Evolutionary conservation across 139 green algal genomes (phyloP).

Genomic region (Edaphochlamys debaryana): DNA sequence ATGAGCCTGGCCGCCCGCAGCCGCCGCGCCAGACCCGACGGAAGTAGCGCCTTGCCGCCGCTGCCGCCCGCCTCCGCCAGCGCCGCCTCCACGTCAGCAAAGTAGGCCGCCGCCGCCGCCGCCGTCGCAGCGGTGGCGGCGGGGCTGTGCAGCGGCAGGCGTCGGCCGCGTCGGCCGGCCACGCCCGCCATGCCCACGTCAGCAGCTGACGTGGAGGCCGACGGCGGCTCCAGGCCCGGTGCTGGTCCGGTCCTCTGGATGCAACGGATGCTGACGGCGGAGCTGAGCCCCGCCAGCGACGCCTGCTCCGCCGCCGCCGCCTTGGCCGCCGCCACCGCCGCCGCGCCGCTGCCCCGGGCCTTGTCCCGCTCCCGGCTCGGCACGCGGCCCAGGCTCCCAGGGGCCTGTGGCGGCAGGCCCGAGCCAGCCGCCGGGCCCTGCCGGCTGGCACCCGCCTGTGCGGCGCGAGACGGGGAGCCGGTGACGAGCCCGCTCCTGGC

Average conservation of each 20-base stretch:
- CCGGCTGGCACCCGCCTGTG: neutral
- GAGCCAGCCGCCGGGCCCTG: neutral
- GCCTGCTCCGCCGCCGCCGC: neutral
- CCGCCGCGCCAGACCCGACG: slow-evolving; percentile 19
- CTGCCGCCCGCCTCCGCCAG: slow-evolving; percentile 2
- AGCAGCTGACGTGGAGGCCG: neutral
- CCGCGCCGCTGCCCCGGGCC: slow-evolving; percentile 13
- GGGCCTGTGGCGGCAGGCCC: no score
- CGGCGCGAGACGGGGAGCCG: no score
- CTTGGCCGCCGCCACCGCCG: neutral
- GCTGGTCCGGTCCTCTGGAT: neutral
- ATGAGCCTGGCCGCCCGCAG: slow-evolving; percentile 26
- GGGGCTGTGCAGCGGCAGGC: neutral
- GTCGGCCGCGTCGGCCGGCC: slow-evolving; percentile 28
- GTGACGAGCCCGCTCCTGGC: no score
- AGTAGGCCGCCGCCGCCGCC: slow-evolving; percentile 20
- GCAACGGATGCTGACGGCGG: neutral
- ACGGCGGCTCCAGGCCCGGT: neutral
- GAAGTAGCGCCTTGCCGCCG: slow-evolving; percentile 7
- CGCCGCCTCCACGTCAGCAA: slow-evolving; percentile 11
- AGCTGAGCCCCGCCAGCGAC: neutral
- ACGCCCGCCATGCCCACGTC: neutral
- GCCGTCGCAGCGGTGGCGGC: neutral
- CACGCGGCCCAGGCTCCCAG: no score
- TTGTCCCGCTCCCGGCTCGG: neutral